Percentiles rank a stretch among this genome's conserved stretches.
Evolutionary conservation across 176 grass and related monocot species (phyloP).

Genomic region (Eremochloa ophiuroides): DNA sequence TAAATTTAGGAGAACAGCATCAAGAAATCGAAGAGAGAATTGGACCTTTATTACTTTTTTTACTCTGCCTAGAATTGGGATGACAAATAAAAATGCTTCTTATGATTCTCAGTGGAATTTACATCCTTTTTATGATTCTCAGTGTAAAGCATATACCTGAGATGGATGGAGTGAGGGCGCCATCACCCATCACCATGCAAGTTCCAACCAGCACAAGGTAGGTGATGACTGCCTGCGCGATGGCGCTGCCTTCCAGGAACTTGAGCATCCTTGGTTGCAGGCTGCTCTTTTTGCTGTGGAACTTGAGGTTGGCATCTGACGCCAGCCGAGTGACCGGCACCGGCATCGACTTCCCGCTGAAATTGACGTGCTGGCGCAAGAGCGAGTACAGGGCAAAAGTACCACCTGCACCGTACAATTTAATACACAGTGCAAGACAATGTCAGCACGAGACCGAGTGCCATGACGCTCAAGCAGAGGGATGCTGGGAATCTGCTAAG

Average conservation of each 20-base stretch:
- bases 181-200: constrained; percentile 79
- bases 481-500: background rate
- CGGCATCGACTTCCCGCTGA: constrained; percentile 54
- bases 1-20: background rate
- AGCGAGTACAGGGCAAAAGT: constrained; percentile 85
- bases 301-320: constrained; percentile 61
- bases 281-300: constrained; percentile 43
- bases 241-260: constrained; percentile 51
- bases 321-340: constrained; percentile 45
- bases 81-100: background rate
- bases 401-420: constrained; percentile 50
- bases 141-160: constrained; percentile 47
- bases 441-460: background rate
- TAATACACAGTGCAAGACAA: too few relatives aligned
- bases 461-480: background rate
- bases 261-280: constrained; percentile 30
- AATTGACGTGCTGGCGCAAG: constrained; percentile 64
- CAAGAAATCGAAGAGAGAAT: background rate
- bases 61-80: background rate
- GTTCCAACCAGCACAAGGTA: constrained; percentile 55
- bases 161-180: constrained; percentile 74
- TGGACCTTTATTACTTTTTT: background rate
- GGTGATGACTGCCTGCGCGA: constrained; percentile 49
- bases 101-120: background rate
- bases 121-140: too few relatives aligned